Base-by-base conservation (phyloP, 331 rosid genomes). In the Arachis monticola region DNA sequence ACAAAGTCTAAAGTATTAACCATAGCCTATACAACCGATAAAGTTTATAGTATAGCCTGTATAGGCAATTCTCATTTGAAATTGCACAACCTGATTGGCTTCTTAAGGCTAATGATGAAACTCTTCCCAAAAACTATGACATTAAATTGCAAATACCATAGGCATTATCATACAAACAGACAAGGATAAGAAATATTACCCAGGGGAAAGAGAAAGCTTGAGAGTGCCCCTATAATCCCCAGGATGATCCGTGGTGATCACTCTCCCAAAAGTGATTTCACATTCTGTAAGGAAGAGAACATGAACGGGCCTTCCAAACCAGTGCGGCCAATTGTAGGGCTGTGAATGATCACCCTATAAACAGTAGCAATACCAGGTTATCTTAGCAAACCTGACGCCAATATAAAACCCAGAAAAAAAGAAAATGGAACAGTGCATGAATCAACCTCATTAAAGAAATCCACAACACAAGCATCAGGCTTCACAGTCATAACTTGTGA, bases 381-480 rank as follows among this genome's bases (percentile, higher is more conserved):
- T 38, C 66, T 82, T 58, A 77, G 83, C 66, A 69, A 61, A 78
- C 46, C 10, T 22, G 40, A 53, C 10, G 42, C 61, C 60, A 13
- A n/a, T 30, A 62, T 10, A 63, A 63, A 73, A 62, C 38, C 8
- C 44, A 57, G 35, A 56, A 9, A 41, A 45, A 81, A 38, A 13
- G 32, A 62, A 83, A 64, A 30, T 46, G 9, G 4, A 30, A 22
- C 40, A 55, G 4, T 4, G 5, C 17, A 14, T 57, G 35, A 22
- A 82, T 7, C 59, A 65, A 92, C 99, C 99, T 95, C 99, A 11
- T 95, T 90, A 60, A 75, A 95, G 80, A 92, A 86, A 83, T 95
- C 98, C 72, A 95, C 83, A 52, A 92, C 75, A 85, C 99, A 95
- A 62, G 93, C 88, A 78, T 95, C 98, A 60, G 99, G 97, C 88